Evolutionary conservation across 192 early-diverging fungal genomes (phyloP).

Genomic region (Rhizophagus clarus): DNA sequence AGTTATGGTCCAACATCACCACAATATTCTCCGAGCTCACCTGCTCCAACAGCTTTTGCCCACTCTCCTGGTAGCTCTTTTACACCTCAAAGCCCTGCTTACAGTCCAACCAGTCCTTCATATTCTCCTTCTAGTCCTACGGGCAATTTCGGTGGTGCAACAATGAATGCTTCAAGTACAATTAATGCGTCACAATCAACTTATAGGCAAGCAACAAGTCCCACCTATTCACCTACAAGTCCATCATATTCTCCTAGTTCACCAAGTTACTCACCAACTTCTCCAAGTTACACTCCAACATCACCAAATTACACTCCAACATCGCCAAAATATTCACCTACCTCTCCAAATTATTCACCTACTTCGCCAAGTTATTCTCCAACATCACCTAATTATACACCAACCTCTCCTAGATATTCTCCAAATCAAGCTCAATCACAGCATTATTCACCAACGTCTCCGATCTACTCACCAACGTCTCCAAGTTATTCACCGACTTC

Average conservation of each 20-base stretch:
- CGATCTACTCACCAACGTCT: conserved; percentile 71
- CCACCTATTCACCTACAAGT: conserved; percentile 75
- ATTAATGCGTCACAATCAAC: conserved; percentile 18
- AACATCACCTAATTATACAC: conserved; percentile 62
- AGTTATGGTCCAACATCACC: conserved; percentile 49
- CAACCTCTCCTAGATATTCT: conserved; percentile 67
- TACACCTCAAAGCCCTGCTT: conserved; percentile 52
- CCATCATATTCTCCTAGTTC: conserved; percentile 76
- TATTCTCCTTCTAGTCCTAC: conserved; percentile 74
- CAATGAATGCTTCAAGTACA: conserved; percentile 1
- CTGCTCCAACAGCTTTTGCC: conserved; percentile 44
- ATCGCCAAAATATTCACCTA: conserved; percentile 71
- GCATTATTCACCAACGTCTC: conserved; percentile 63
- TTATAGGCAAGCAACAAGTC: conserved; percentile 52
- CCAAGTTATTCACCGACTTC: conserved; percentile 40
- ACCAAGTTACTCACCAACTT: conserved; percentile 70
- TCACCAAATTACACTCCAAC: conserved; percentile 77
- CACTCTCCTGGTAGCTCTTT: conserved; percentile 43
- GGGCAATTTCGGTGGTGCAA: conserved; percentile 52
- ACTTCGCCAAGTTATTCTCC: conserved; percentile 72
- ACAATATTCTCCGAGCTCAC: conserved; percentile 52
- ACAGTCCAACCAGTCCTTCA: conserved; percentile 77
- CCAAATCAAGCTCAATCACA: conserved; percentile 55
- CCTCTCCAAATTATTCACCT: conserved; percentile 62
- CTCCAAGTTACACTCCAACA: conserved; percentile 75